Percentiles rank a stretch among this genome's conserved stretches.
Evolutionary conservation across 345 rosid species (phyloP).

Genomic region (Clarkia xantiana): DNA sequence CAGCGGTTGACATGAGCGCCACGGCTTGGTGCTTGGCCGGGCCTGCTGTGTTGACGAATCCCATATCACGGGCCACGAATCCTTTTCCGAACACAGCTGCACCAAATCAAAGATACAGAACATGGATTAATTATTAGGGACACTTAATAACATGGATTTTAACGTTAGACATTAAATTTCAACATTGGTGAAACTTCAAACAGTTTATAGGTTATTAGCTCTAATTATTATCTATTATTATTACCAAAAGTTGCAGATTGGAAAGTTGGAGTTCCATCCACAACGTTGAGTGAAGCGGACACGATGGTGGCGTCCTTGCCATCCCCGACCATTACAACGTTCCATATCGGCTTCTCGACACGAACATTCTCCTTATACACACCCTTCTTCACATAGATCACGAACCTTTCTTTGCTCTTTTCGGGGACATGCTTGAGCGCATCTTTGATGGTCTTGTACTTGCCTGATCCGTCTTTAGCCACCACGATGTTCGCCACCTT

Average conservation of each 20-base stretch:
- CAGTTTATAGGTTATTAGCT: too few species aligned
- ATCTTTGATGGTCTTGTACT: constrained; percentile 43
- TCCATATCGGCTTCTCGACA: constrained; percentile 59
- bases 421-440: constrained; percentile 51
- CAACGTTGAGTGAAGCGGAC: constrained; percentile 38
- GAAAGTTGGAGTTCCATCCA: constrained; percentile 76
- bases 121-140: too few species aligned
- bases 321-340: constrained; percentile 64
- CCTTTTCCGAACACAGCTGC: constrained; percentile 63
- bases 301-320: constrained; percentile 52
- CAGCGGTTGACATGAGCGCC: constrained; percentile 53
- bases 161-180: too few species aligned
- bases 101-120: too few species aligned
- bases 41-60: constrained; percentile 60
- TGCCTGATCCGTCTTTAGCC: constrained; percentile 58
- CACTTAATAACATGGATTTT: too few species aligned
- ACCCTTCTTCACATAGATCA: constrained; percentile 73
- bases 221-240: too few species aligned
- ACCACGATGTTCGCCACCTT: constrained; percentile 47
- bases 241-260: constrained; percentile 59
- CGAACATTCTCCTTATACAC: constrained; percentile 48
- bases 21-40: constrained; percentile 68
- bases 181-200: too few species aligned
- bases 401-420: constrained; percentile 32
- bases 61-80: constrained; percentile 61